These are phyloP conservation scores for Phaseolus lunatus DNA, from an alignment of 306 rosid species.

Conservation along the genomic window DNA sequence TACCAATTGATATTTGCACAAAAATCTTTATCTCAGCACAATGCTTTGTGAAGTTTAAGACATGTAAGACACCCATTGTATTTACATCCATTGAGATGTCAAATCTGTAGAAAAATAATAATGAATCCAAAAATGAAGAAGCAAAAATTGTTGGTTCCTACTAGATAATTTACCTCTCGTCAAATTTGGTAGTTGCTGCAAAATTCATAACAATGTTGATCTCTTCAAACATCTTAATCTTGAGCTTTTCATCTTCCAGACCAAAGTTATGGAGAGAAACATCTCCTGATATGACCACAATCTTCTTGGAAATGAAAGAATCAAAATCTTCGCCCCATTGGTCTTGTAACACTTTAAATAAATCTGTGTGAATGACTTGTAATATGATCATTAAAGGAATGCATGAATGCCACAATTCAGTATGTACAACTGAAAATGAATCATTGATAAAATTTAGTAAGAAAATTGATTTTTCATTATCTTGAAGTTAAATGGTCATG, in stretches of 20 bases:
- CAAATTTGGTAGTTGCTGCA: conserved; percentile 57
- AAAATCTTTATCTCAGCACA: conserved; percentile 41
- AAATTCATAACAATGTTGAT: conserved; percentile 45
- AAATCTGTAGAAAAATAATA: conserved; percentile 32
- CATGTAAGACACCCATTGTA: conserved; percentile 49
- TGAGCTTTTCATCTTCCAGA: conserved; percentile 37
- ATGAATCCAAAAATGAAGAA: neutral
- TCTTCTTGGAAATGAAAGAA: conserved; percentile 48
- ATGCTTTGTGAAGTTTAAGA: conserved; percentile 49
- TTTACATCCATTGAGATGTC: conserved; percentile 49
- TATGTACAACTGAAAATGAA: too few species aligned
- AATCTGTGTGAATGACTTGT: conserved; percentile 57
- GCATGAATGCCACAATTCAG: neutral
- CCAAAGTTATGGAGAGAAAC: conserved; percentile 42
- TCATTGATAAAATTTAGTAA: neutral
- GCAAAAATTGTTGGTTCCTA: too few species aligned
- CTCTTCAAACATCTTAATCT: conserved; percentile 33
- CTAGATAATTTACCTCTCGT: conserved; percentile 44
- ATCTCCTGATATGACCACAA: conserved; percentile 47
- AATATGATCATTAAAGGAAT: neutral
- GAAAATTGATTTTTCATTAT: too few species aligned
- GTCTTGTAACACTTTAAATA: conserved; percentile 56
- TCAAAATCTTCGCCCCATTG: conserved; percentile 51
- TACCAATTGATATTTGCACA: conserved; percentile 60
- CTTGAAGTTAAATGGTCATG: too few species aligned